Evolutionary conservation across 2,329 filamentous ascomycete species (phyloP).

Genomic region (Ophiosphaerella korrae): DNA sequence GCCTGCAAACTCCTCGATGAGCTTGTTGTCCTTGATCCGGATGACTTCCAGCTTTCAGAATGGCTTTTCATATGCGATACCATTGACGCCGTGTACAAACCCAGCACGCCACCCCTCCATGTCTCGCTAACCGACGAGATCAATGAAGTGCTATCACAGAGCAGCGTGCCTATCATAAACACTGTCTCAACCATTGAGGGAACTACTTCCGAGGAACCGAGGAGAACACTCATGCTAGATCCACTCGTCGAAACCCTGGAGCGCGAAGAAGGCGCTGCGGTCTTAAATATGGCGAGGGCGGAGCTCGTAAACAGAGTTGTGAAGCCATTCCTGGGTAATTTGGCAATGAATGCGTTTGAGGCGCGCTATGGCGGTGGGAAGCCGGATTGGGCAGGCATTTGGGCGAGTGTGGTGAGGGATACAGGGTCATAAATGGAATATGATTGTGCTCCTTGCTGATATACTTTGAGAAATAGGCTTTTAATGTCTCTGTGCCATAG

Average conservation of each 20-base stretch:
- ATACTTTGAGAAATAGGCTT: no score
- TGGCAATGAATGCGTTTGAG: conserved; percentile 94
- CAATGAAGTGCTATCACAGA: conserved; percentile 68
- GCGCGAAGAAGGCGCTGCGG: conserved; percentile 46
- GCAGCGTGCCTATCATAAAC: conserved; percentile 8
- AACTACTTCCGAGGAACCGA: conserved; percentile 18
- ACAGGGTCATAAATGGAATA: conserved; percentile 16
- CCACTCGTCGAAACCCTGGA: conserved; percentile 42
- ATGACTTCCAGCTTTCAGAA: conserved; percentile 97
- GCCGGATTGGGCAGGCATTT: conserved; percentile 37
- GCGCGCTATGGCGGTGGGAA: conserved; percentile 82
- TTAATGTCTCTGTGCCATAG: no score
- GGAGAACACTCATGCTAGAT: conserved; percentile 52
- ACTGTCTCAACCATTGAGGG: background rate
- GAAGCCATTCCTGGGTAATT: conserved; percentile 84
- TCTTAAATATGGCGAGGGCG: conserved; percentile 60
- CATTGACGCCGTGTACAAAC: conserved; percentile 90
- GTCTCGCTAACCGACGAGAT: conserved; percentile 83
- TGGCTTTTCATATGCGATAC: conserved; percentile 98
- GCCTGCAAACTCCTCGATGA: conserved; percentile 92
- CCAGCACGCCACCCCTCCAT: conserved; percentile 66
- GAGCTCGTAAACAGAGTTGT: conserved; percentile 77
- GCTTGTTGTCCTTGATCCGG: conserved; percentile 82
- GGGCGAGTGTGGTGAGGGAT: conserved; percentile 40
- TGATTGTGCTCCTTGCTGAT: no score